These are phyloP conservation scores for Oehlia diaphana DNA, from an alignment of 192 early-diverging fungal species.

Conservation along the genomic window DNA sequence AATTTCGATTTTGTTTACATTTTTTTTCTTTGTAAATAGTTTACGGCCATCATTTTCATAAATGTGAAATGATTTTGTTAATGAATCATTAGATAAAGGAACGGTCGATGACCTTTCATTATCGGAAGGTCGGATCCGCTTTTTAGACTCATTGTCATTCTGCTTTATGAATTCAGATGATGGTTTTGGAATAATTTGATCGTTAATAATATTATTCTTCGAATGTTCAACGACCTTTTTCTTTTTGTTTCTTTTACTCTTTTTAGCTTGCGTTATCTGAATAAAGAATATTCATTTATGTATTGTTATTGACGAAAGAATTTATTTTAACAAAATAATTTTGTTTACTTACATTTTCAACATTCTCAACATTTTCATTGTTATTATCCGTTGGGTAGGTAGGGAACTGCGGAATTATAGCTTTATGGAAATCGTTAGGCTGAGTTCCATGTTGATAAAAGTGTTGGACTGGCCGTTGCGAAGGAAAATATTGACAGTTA, in stretches of 20 bases:
- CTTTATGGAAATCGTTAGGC: background rate
- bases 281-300: too few species aligned
- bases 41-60: constrained; percentile 5
- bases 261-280: background rate
- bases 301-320: too few species aligned
- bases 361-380: background rate
- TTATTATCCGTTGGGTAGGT: background rate
- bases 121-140: background rate
- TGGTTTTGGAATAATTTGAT: background rate
- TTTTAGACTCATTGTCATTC: background rate
- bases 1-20: constrained; percentile 4
- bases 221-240: background rate
- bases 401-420: background rate
- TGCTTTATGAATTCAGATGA: background rate
- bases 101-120: background rate
- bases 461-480: background rate
- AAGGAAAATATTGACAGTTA: background rate
- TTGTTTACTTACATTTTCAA: background rate
- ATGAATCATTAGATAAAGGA: constrained; percentile 3
- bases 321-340: too few species aligned
- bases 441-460: background rate
- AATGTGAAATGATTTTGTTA: background rate
- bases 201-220: background rate
- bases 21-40: constrained; percentile 15
- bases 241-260: background rate